Base-by-base conservation (phyloP, 139 green algal species). In the Choricystis sp. region DNA sequence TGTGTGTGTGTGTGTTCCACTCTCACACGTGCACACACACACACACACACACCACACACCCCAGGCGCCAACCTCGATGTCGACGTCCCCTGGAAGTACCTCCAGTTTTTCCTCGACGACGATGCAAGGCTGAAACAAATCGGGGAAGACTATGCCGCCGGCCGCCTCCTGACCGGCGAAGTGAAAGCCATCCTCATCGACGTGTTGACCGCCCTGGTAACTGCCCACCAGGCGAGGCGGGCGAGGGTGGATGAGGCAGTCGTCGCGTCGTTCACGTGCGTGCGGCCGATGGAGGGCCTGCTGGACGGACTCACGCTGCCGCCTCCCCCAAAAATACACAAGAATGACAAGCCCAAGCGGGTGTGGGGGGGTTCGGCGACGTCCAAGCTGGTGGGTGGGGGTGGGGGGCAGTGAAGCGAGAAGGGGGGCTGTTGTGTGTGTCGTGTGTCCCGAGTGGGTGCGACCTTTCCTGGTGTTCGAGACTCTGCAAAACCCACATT, bases 101-200 rank as follows among this genome's bases (percentile, higher is more conserved):
- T 99, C 52, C 90, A 90, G 66, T 99, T 98, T 70, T 97, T 98
- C 81, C 56, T 97, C 69, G 88, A 96, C 30, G 92, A 97, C 72
- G 90, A 97, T 60, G 77, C 65, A 0, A 62, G 81, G 69, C 80
- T 97, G 57, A 67, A 69, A 24, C 19, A 79, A 31, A 96, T 97
- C 70, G 70, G 69, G 19, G 29, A 40, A 59, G 85, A 94, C 65
- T 99, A 99, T 68, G 70, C 68, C 27, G 67, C 72, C 23, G 92
- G 92, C 0, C 60, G 69, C 19, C 96, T 99, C 92, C 76, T 98
- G 24, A 96, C 86, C 1, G 92, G 92, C 16, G 86, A 97, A 63
- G 81, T 98, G 59, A 99, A 99, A 73, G 75, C 66, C 3, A 76
- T 88, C 73, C 79, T 99, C 26, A 82, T 94, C n/a, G 74, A 77